Evolutionary conservation across 1,284 basidiomycete species (phyloP), one percentile per base, ranked within the genome.

Genomic region (Ceratobasidium papillatum): DNA sequence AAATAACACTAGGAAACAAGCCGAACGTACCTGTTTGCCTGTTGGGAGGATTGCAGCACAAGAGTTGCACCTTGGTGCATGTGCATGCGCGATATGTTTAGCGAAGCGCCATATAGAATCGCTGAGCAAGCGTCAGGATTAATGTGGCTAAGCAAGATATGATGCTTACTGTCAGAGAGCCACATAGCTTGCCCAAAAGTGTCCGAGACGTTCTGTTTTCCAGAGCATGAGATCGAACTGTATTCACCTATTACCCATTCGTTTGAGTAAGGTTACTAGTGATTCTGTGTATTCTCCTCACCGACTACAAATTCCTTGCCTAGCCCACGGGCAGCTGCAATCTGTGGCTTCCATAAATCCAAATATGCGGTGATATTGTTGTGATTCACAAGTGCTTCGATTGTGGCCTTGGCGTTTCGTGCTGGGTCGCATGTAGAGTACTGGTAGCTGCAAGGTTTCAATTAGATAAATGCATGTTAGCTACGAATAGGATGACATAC

Each of bases 381-480:
- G 68, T 83, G 82, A 49, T 82, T 81, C 32, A 82, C 78, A 1
- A 83, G 77, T 36, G 81, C 80, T 22, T 81, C 78, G 1, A 83
- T 73, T 1, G 81, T 83, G 0, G 82, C 81, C 22, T 81, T 80
- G 2, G 81, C 81, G 75, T 83, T 79, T 17, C 82, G 76, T 8
- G 75, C 78, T 0, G 82, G 80, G 75, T 83, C 82, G 75, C 82
- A 83, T 11, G 82, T 83, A 32, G 82, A 83, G 72, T 82, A 83
- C 74, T 82, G 82, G 76, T 83, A 83, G 43, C 81, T 83, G 61
- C 65, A 41, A n/a, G 7, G 27, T 32, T 34, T 38, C 22, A 14
- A 27, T 11, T 27, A 56, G 19, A 30, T 51, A 25, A 61, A 36
- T 68, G 17, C 12, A 27, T 12, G 12, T 47, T 19, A 22, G 27